These are phyloP conservation scores for Arthroderma sp. DNA, from an alignment of 2,329 filamentous ascomycete species.

Conservation along the genomic window DNA sequence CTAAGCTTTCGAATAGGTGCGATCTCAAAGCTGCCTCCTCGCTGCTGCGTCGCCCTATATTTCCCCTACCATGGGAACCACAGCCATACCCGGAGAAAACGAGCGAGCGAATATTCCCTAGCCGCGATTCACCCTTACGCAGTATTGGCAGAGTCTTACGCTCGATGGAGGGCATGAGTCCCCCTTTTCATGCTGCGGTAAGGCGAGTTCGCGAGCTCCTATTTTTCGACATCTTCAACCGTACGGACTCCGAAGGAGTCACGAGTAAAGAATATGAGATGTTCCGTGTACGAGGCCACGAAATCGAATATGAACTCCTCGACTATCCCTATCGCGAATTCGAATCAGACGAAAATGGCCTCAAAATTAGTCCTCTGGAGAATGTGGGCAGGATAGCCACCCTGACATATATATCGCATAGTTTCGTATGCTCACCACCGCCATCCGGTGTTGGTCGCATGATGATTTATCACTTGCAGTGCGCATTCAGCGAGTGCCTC, in stretches of 20 bases:
- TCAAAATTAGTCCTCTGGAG: constrained; percentile 15
- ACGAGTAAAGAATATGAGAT: constrained; percentile 18
- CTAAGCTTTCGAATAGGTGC: constrained; percentile 13
- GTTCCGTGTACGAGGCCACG: constrained; percentile 21
- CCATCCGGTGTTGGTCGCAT: constrained; percentile 22
- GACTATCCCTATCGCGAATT: constrained; percentile 21
- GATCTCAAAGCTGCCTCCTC: constrained; percentile 24
- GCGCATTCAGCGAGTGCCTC: constrained; percentile 13
- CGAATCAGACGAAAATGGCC: neutral
- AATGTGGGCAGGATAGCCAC: constrained; percentile 19
- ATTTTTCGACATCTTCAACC: constrained; percentile 20
- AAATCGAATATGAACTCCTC: constrained; percentile 26
- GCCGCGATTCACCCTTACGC: constrained; percentile 14
- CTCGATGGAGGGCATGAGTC: constrained; percentile 19
- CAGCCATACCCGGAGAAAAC: constrained; percentile 18
- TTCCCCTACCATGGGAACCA: constrained; percentile 22
- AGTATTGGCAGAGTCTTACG: constrained; percentile 18
- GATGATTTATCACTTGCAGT: constrained; percentile 19
- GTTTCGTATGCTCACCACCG: constrained; percentile 22
- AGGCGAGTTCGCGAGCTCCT: constrained; percentile 19
- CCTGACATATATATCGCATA: constrained; percentile 20
- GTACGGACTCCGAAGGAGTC: constrained; percentile 13
- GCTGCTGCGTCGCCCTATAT: constrained; percentile 21
- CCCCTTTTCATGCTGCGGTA: constrained; percentile 16
- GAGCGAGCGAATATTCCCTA: constrained; percentile 18